These are phyloP conservation scores for Ogataea nonfermentans DNA, from an alignment of 805 yeast species.

Conservation along the genomic window DNA sequence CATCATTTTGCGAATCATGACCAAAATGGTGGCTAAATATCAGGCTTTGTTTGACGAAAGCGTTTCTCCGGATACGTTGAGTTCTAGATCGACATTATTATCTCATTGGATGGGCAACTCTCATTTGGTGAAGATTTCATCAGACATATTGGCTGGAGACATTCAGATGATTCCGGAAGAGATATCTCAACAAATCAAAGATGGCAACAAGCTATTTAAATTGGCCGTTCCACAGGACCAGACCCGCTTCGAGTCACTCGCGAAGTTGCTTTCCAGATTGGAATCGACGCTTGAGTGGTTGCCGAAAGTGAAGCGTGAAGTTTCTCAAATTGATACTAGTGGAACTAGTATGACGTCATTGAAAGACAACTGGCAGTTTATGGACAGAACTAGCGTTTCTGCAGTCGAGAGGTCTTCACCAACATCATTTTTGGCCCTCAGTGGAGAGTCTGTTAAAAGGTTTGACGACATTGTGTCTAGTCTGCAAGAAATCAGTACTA, in stretches of 20 bases:
- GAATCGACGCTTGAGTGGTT: conserved; percentile 62
- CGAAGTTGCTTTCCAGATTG: conserved; percentile 52
- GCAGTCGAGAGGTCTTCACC: conserved; percentile 1
- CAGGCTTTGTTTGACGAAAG: conserved; percentile 31
- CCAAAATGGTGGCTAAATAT: conserved; percentile 39
- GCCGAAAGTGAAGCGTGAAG: conserved; percentile 48
- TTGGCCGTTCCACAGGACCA: conserved; percentile 43
- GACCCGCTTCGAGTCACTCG: conserved; percentile 48
- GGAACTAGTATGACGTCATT: conserved; percentile 22
- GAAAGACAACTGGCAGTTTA: conserved; percentile 33
- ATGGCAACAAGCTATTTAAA: conserved; percentile 24
- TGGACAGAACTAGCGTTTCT: conserved; percentile 13
- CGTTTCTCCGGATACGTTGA: conserved; percentile 20
- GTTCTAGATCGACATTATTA: conserved; percentile 13
- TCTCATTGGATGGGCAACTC: conserved; percentile 37
- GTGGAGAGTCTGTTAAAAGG: conserved; percentile 28
- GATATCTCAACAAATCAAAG: conserved; percentile 25
- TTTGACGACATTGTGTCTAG: conserved; percentile 38
- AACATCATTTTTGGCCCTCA: conserved; percentile 26
- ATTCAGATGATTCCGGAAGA: conserved; percentile 29
- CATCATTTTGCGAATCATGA: conserved; percentile 40
- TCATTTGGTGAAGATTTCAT: conserved; percentile 32
- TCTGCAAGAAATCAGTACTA: conserved; percentile 37
- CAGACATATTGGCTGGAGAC: conserved; percentile 27
- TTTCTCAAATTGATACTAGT: conserved; percentile 11